Evolutionary conservation across 805 yeast genomes (phyloP).

Genomic region (Candida ponderosae): DNA sequence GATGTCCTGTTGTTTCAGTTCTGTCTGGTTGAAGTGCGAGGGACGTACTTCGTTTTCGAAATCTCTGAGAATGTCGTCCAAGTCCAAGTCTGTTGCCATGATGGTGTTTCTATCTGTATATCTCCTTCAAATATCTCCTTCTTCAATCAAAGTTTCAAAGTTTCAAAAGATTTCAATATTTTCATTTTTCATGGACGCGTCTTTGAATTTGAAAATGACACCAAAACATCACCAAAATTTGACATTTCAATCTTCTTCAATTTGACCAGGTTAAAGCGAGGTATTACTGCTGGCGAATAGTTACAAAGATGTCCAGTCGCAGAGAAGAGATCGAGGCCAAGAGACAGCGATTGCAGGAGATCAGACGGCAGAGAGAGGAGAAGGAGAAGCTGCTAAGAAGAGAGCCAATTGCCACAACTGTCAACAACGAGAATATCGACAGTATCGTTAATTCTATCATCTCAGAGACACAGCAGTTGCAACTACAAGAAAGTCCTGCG

Average conservation of each 20-base stretch:
- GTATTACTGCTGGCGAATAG: too few relatives aligned
- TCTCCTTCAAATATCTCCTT: too few relatives aligned
- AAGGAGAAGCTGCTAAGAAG: constrained; percentile 12
- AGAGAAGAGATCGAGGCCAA: constrained; percentile 45
- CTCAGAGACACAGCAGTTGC: background rate
- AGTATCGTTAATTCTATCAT: background rate
- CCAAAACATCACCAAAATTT: too few relatives aligned
- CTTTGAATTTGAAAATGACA: too few relatives aligned
- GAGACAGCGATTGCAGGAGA: constrained; percentile 39
- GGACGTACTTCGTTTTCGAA: constrained; percentile 43
- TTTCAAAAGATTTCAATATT: too few relatives aligned
- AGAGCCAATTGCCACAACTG: constrained; percentile 3
- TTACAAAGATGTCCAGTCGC: constrained; percentile 22
- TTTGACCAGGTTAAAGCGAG: too few relatives aligned
- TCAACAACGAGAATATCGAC: background rate
- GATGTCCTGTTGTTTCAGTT: constrained; percentile 29
- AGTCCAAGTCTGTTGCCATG: constrained; percentile 51
- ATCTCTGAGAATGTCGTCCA: constrained; percentile 64
- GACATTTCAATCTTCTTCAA: too few relatives aligned
- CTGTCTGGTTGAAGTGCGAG: constrained; percentile 11
- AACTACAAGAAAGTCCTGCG: too few relatives aligned
- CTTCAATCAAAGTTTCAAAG: too few relatives aligned
- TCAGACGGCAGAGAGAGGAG: constrained; percentile 38
- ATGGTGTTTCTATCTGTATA: too few relatives aligned
- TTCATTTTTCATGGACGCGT: too few relatives aligned